Base-by-base conservation (phyloP, 768 basidiomycete species). In the Rubroboletus pulcherrimus region DNA sequence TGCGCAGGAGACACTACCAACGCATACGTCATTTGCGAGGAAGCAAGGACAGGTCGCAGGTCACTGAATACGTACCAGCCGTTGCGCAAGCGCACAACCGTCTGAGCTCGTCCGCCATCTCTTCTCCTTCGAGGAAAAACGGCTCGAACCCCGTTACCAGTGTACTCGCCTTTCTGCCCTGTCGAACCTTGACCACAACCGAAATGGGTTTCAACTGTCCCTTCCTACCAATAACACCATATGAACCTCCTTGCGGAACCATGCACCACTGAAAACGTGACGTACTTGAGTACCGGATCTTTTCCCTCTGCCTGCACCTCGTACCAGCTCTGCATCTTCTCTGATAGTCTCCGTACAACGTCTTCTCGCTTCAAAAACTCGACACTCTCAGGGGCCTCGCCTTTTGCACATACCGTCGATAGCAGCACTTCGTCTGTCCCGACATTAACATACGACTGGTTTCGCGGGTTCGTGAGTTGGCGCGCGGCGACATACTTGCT, bases 81-180 rank as follows among this genome's bases (percentile, higher is more conserved):
- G 93, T 89, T 10, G 91, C 80, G 42, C 86, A 83, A 2, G 93
- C 92, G 64, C 93, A 96, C 2, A 77, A 63, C 70, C 82, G 87
- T 54, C 84, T 79, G 55, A 96, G 72, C 45, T 90, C 89, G 44
- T 94, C 89, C 1, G 87, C 86, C 71, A 94, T 82, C 30, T 82
- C 81, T 11, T 90, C 85, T 12, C 85, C 81, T 14, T 83, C 76
- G 10, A 91, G 71, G 29, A 81, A 73, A 69, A 86, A 97, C 0
- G 86, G 79, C 67, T 97, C 94, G 55, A 91, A 88, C 0, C 89
- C 88, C 0, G 85, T 84, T 50, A 95, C 78, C 44, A 87, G 72
- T 1, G 93, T 96, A 46, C 80, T 83, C 5, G 84, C 83, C 69
- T 88, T 92, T 19, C 86, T 79, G 2, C 88, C 90, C 66, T 90